phyloP scores from a whole-genome alignment of 805 yeast genomes.

The Komagataella kurtzmanii region DNA sequence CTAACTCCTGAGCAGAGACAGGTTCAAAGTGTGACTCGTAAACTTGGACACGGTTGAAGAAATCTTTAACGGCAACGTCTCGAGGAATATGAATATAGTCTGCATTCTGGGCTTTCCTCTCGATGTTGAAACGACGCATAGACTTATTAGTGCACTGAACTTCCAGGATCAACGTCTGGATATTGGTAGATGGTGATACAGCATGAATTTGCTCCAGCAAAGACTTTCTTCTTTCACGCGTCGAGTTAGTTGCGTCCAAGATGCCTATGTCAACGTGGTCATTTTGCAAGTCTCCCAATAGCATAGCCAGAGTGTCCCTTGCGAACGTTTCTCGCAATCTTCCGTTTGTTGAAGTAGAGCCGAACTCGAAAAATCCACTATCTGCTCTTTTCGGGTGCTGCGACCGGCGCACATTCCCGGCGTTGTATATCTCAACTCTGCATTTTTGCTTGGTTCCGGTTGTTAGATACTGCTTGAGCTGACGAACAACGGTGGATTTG shows the following conservation, averaged over 20 bases:
- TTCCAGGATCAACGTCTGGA: conserved; percentile 42
- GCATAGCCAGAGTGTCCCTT: conserved; percentile 73
- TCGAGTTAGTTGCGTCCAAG: conserved; percentile 70
- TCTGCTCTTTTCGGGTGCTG: conserved; percentile 8
- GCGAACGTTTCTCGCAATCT: conserved; percentile 82
- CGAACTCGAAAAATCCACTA: conserved; percentile 23
- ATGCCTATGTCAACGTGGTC: conserved; percentile 88
- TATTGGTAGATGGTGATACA: conserved; percentile 31
- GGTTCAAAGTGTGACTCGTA: conserved; percentile 29
- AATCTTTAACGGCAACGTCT: conserved; percentile 41
- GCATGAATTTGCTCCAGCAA: conserved; percentile 40
- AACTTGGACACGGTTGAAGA: conserved; percentile 38
- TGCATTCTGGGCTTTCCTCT: conserved; percentile 45
- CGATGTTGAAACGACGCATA: conserved; percentile 45
- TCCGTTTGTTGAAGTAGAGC: conserved; percentile 40
- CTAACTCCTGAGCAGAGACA: conserved; percentile 20
- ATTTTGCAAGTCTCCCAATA: conserved; percentile 56
- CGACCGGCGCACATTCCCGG: conserved; percentile 36
- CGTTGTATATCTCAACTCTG: conserved; percentile 26
- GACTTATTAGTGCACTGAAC: conserved; percentile 41
- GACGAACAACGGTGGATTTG: conserved; percentile 37
- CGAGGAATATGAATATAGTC: conserved; percentile 45
- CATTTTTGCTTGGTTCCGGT: conserved; percentile 6
- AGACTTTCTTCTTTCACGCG: conserved; percentile 40
- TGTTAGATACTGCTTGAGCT: conserved; percentile 12